phyloP scores from a whole-genome alignment of 352 stramenopile species.

The Elongisporangium anandrum region DNA sequence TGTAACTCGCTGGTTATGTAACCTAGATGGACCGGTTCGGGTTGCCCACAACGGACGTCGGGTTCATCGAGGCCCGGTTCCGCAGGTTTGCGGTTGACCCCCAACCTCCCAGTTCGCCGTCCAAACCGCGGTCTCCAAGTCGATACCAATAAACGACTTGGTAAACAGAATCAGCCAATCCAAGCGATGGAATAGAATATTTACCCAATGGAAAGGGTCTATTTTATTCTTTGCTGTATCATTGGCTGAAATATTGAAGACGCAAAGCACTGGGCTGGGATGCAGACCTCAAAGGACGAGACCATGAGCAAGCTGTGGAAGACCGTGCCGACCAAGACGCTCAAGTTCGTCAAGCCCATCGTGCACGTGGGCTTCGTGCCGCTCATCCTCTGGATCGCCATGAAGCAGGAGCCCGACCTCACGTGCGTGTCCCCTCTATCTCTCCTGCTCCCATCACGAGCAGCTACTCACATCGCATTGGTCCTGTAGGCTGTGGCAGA shows the following conservation, averaged over 20 bases:
- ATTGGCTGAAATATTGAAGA: slow-evolving; percentile 13
- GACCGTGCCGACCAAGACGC: slow-evolving; percentile 62
- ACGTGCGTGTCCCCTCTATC: slow-evolving; percentile 34
- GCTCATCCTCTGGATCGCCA: slow-evolving; percentile 72
- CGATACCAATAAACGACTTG: background rate
- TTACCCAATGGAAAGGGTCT: slow-evolving; percentile 6
- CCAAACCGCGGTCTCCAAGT: slow-evolving; percentile 1
- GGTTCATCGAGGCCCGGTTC: slow-evolving; percentile 68
- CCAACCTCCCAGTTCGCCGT: slow-evolving; percentile 13
- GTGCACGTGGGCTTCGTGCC: slow-evolving; percentile 81
- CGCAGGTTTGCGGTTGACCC: slow-evolving; percentile 51
- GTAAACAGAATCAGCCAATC: background rate
- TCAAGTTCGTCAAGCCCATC: slow-evolving; percentile 83
- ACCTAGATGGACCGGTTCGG: slow-evolving; percentile 55
- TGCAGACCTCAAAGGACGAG: slow-evolving; percentile 8
- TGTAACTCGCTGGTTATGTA: background rate
- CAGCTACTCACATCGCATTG: background rate
- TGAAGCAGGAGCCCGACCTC: slow-evolving; percentile 74
- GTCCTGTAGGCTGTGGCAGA: slow-evolving; percentile 54
- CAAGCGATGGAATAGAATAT: background rate
- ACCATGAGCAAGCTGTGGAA: slow-evolving; percentile 72
- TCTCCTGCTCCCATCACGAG: background rate
- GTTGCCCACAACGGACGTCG: slow-evolving; percentile 28
- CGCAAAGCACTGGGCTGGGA: slow-evolving; percentile 11
- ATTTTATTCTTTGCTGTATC: background rate